These are phyloP conservation scores for Termitomyces bulborhizus DNA, from an alignment of 768 basidiomycete species.

Conservation along the genomic window DNA sequence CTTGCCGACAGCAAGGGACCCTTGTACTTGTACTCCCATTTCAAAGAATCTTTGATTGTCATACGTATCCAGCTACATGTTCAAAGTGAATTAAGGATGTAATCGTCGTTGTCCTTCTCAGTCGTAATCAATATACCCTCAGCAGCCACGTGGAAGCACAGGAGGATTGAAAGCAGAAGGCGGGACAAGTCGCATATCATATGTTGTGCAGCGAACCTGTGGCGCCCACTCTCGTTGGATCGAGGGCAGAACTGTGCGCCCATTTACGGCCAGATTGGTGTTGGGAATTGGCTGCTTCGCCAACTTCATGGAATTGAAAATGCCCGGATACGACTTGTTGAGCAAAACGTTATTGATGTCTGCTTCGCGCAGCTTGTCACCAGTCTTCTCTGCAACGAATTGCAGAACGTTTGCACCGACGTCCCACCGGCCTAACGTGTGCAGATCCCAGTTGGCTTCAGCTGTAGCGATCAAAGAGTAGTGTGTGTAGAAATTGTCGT, in stretches of 20 bases:
- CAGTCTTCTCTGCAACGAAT: conserved; percentile 40
- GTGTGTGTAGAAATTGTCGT: conserved; percentile 54
- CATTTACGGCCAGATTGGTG: conserved; percentile 18
- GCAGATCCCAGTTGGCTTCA: conserved; percentile 56
- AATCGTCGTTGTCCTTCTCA: not conserved
- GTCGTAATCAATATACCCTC: not conserved
- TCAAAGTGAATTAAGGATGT: not conserved
- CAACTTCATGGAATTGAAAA: conserved; percentile 15
- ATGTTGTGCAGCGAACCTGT: conserved; percentile 19
- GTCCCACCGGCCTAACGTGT: conserved; percentile 44
- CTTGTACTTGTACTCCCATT: not conserved
- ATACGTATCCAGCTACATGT: not conserved
- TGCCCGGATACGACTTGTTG: conserved; percentile 22
- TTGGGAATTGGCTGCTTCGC: conserved; percentile 19
- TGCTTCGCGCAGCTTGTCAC: conserved; percentile 27
- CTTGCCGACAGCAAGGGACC: not conserved
- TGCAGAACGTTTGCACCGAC: conserved; percentile 43
- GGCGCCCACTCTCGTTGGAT: conserved; percentile 19
- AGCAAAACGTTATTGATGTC: conserved; percentile 11
- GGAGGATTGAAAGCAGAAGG: conserved; percentile 4
- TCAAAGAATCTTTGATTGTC: not conserved
- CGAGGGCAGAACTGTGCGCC: conserved; percentile 17
- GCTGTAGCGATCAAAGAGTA: conserved; percentile 53
- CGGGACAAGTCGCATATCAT: conserved; percentile 14
- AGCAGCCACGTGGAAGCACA: conserved; percentile 7